Base-by-base conservation (phyloP, 2,329 filamentous ascomycete species). In the Penicillium rolfsii region DNA sequence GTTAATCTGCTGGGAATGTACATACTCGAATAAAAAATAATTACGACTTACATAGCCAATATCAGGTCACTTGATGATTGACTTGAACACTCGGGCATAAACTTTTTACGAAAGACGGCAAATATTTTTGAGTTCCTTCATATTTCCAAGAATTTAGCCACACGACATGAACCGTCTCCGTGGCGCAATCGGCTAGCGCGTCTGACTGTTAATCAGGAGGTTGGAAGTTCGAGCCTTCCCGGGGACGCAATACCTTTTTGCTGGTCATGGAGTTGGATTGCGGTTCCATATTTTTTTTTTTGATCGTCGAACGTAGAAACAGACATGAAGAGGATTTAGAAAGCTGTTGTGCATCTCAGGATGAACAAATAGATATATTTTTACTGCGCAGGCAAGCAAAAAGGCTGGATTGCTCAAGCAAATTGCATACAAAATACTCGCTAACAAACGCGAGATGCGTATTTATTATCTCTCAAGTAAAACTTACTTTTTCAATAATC, bases 181-280 rank as follows among this genome's bases (percentile, higher is more conserved):
- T 73, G 71, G 71, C 71, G 71, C 71, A 73, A 73, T 73, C 55
- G 71, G 71, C 61, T 73, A 73, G 71, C 71, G 71, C 71, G 71
- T 73, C 70, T 68, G 71, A 72, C 71, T 73, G 71, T 73, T 73
- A 73, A 71, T 71, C 68, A 65, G 67, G 72, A 76, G 72, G 72
- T 74, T 74, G 73, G 73, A 75, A 74, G 74, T 76, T 76, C 74
- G 71, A 76, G 73, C 74, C 73, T 75, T 76, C 73, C 72, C 74
- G 71, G 74, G 74, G 72, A 75, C 73, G 74, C 19, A 5, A 35
- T 52, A 35, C 9, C 28, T 52, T 52, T 57, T 24, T 57, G 35
- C 19, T 11, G 11, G 2, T 11, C 5, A 3, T 11, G 30, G 30
- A 33, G 30, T 8, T 33, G 8, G 2, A 33, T 33, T 11, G 30